phyloP scores from a whole-genome alignment of 208 protist species.

The Vickermania ingenoplastis region DNA sequence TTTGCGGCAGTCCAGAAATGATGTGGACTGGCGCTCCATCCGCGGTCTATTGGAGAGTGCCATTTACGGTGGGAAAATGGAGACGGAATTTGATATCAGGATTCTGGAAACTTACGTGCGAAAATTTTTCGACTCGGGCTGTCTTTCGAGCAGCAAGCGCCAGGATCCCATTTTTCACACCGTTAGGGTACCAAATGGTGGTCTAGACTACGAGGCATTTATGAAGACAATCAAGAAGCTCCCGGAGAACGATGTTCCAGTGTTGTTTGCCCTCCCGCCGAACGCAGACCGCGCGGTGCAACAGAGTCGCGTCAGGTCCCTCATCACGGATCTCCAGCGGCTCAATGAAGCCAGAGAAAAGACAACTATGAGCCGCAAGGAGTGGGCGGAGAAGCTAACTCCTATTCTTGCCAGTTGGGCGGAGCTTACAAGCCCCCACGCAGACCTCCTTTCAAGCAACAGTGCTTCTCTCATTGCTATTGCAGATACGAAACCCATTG shows the following conservation, averaged over 20 bases:
- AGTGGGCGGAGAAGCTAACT: constrained; percentile 68
- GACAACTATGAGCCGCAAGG: constrained; percentile 70
- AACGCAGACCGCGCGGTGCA: constrained; percentile 93
- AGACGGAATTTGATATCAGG: constrained; percentile 90
- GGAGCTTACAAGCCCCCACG: constrained; percentile 51
- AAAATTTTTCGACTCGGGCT: constrained; percentile 79
- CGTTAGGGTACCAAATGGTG: constrained; percentile 54
- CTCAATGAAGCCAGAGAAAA: constrained; percentile 60
- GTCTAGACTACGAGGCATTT: constrained; percentile 52
- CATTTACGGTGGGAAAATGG: constrained; percentile 96
- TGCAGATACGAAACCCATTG: constrained; percentile 46
- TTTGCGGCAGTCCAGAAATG: constrained; percentile 35
- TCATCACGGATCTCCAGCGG: constrained; percentile 79
- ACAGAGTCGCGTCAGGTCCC: constrained; percentile 36
- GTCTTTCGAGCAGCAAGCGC: constrained; percentile 49
- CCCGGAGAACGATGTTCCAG: constrained; percentile 87
- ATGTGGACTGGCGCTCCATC: constrained; percentile 87
- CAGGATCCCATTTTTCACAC: constrained; percentile 37
- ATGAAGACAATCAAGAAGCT: constrained; percentile 72
- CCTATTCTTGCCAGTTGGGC: constrained; percentile 86
- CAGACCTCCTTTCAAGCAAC: constrained; percentile 34
- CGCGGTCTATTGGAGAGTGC: constrained; percentile 91
- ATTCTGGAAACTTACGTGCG: constrained; percentile 89
- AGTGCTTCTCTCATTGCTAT: constrained; percentile 9
- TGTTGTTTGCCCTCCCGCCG: constrained; percentile 89